These are phyloP conservation scores for Aphanomyces stellatus DNA, from an alignment of 352 stramenopile species.

Conservation along the genomic window DNA sequence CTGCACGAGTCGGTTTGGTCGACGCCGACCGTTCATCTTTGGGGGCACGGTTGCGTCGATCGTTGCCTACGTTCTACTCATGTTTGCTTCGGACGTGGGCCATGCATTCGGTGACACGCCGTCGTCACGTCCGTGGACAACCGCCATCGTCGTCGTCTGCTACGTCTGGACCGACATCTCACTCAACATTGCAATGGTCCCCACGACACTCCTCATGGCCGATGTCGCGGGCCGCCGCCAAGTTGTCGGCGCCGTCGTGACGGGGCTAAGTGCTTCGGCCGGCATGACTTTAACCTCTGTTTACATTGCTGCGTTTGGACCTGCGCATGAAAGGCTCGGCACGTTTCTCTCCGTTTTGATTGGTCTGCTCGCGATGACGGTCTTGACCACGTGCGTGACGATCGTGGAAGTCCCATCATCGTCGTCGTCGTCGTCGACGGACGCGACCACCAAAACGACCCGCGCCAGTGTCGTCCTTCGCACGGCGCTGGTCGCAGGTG, in stretches of 20 bases:
- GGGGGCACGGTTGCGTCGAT: slow-evolving; percentile 27
- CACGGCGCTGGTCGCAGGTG: slow-evolving; percentile 14
- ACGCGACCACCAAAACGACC: too few relatives aligned
- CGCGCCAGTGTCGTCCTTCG: too few relatives aligned
- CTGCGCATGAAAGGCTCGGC: slow-evolving; percentile 37
- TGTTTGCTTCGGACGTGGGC: slow-evolving; percentile 37
- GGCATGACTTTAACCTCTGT: slow-evolving; percentile 34
- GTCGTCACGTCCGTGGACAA: slow-evolving; percentile 37
- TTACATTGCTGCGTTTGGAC: slow-evolving; percentile 41
- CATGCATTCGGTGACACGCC: slow-evolving; percentile 40
- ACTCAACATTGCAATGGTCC: slow-evolving; percentile 44
- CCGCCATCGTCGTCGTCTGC: slow-evolving; percentile 42
- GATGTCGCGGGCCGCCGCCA: slow-evolving; percentile 51
- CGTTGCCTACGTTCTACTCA: slow-evolving; percentile 45
- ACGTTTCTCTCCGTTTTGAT: slow-evolving; percentile 48
- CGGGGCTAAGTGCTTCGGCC: slow-evolving; percentile 36
- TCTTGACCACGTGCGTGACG: slow-evolving; percentile 25
- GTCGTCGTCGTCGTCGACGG: too few relatives aligned
- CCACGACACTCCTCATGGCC: slow-evolving; percentile 37
- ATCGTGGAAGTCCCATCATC: slow-evolving; percentile 29
- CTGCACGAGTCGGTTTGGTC: slow-evolving; percentile 29
- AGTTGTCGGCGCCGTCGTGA: slow-evolving; percentile 34
- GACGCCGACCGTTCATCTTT: slow-evolving; percentile 36
- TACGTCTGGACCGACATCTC: slow-evolving; percentile 57
- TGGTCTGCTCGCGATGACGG: slow-evolving; percentile 27